phyloP scores from a whole-genome alignment of 441 rosid genomes.

The Populus tomentosa region DNA sequence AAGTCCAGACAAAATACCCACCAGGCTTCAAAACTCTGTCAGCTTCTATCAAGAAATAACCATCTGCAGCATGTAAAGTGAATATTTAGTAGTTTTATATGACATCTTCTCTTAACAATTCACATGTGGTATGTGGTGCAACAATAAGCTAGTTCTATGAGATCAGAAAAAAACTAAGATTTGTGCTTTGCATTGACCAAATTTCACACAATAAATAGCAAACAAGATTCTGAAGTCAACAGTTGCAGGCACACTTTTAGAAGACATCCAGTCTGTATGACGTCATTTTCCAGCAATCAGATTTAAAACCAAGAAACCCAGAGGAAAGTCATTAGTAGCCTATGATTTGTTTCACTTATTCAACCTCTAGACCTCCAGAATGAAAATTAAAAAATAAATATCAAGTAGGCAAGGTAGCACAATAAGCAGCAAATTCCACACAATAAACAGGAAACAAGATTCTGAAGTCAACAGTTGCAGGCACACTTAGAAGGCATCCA shows the following conservation, averaged over 20 bases:
- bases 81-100: not conserved
- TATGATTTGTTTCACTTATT: not conserved
- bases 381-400: not conserved
- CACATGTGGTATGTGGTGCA: not conserved
- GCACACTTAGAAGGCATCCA: not conserved
- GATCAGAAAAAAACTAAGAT: not conserved
- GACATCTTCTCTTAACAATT: not conserved
- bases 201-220: not conserved
- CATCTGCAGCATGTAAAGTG: conserved; percentile 45
- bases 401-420: not conserved
- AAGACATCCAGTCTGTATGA: not conserved
- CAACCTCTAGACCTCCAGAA: not conserved
- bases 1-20: conserved; percentile 93
- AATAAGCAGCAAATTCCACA: not conserved
- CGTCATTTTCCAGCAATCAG: not conserved
- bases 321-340: not conserved
- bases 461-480: not conserved
- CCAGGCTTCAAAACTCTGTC: conserved; percentile 89
- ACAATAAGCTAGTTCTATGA: not conserved
- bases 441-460: not conserved
- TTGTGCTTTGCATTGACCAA: not conserved
- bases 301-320: not conserved
- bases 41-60: conserved; percentile 67
- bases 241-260: not conserved
- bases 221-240: not conserved